Percentiles rank a stretch among this genome's conserved stretches.
phyloP scores from a whole-genome alignment of 305 asterid genomes.

The Fraxinus sp. region DNA sequence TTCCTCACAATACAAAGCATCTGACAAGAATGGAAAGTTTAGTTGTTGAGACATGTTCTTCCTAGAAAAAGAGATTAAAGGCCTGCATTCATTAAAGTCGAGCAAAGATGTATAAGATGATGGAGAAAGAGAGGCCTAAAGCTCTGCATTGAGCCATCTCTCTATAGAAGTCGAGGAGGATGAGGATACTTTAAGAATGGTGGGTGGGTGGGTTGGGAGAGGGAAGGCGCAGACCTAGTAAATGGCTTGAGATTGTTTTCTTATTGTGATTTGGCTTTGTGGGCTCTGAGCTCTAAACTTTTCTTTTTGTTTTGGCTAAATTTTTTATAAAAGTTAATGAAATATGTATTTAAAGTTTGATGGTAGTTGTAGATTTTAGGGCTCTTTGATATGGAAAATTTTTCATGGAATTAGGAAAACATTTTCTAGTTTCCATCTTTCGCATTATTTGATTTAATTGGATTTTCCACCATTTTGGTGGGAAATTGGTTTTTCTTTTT shows the following conservation, averaged over 20 bases:
- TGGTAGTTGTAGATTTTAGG: no score
- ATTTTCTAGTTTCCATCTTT: no score
- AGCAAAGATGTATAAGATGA: conserved; percentile 26
- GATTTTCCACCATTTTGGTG: no score
- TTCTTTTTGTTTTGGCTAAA: neutral
- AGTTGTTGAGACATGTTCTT: conserved; percentile 38
- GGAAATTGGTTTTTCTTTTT: no score
- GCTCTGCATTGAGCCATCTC: conserved; percentile 41
- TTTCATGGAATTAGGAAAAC: no score
- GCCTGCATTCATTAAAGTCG: conserved; percentile 28
- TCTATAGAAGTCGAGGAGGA: neutral
- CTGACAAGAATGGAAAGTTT: conserved; percentile 26
- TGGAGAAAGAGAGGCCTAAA: conserved; percentile 28
- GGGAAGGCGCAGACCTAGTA: conserved; percentile 5
- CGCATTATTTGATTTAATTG: no score
- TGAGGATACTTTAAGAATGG: neutral
- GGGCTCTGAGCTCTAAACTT: conserved; percentile 7
- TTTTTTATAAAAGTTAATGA: no score
- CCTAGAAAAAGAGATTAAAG: conserved; percentile 15
- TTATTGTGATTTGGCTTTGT: conserved; percentile 22
- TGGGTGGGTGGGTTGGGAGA: neutral
- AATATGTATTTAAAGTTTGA: no score
- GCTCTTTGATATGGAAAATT: no score
- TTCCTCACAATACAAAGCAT: conserved; percentile 47
- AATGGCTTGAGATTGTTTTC: conserved; percentile 24